Base-by-base conservation (phyloP, 345 rosid genomes). In the Lenwebbia sp. region DNA sequence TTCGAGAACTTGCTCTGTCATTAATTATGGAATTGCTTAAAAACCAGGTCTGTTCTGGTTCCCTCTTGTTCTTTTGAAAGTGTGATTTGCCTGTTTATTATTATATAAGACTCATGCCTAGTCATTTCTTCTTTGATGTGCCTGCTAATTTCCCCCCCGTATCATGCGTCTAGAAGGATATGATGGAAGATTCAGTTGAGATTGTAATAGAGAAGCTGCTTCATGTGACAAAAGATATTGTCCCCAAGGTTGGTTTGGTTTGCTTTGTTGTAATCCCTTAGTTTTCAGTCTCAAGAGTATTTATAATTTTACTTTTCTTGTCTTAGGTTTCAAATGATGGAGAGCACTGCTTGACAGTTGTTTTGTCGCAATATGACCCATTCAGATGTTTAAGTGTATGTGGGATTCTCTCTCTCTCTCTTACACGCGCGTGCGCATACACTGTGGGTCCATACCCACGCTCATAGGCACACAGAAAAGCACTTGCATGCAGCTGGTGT, bases 361-460 rank as follows among this genome's bases (percentile, higher is more conserved):
- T 96, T 82, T 88, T 97, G 90, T 92, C 96, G 54, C 94, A 94
- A 76, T 96, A 94, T 89, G 99, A 97, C 86, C 98, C 98, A 84
- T 95, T 95, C 93, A 94, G 99, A 95, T 94, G 98, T 92, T 93
- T 97, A 88, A 97, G 98, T 90, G 99, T 97, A 88, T 56, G 86
- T 51, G 44, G 85, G 76, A 65, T 30, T 17, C 82, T 55, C 55
- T 47, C 86, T 85, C 87, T 17, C 37, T 22, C 47, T 54, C 85
- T 56, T 47, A 2, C 5, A 4, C 0, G 13, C 76, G 4, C 4
- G 2, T 3, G 3, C 13, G 15, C 8, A 12, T 12, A 4, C 21
- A 30, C 70, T 57, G 28, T 53, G 60, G 65, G 49, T 90, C 87
- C 78, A 28, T 60, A 54, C 82, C 33, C 41, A 57, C 84, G 85